Conservation (phyloP, 352 stramenopile genomes). For the Globisporangium heterothallicum region DNA sequence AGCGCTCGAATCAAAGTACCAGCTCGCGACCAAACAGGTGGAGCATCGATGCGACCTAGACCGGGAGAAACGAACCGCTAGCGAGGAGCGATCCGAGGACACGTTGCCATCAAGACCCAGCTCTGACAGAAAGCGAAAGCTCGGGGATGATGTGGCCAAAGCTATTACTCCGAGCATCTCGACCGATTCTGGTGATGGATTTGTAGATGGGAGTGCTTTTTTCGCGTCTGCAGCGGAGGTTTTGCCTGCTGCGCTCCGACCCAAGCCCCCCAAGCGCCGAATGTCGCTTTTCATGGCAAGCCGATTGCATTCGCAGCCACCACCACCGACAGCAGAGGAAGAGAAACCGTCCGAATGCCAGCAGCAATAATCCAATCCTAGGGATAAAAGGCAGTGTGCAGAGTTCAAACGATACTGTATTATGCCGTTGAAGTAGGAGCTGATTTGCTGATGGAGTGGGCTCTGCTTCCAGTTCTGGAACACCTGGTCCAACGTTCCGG, state of each 20-base stretch:
- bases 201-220: background rate
- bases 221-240: background rate
- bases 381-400: too few relatives aligned
- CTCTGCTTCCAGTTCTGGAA: too few relatives aligned
- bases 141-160: background rate
- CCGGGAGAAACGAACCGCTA: background rate
- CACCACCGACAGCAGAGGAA: background rate
- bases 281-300: constrained; percentile 8
- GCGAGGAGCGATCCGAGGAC: background rate
- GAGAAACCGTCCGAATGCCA: constrained; percentile 9
- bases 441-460: too few relatives aligned
- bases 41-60: background rate
- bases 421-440: too few relatives aligned
- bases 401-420: too few relatives aligned
- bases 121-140: background rate
- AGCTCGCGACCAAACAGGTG: background rate
- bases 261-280: background rate
- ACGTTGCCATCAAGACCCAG: background rate
- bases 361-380: constrained; percentile 9
- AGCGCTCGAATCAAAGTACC: constrained; percentile 14
- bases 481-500: too few relatives aligned
- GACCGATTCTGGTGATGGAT: background rate
- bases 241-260: background rate
- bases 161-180: too few relatives aligned
- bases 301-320: background rate